Conservation (phyloP, 768 basidiomycete species). For the Mycena filopes region DNA sequence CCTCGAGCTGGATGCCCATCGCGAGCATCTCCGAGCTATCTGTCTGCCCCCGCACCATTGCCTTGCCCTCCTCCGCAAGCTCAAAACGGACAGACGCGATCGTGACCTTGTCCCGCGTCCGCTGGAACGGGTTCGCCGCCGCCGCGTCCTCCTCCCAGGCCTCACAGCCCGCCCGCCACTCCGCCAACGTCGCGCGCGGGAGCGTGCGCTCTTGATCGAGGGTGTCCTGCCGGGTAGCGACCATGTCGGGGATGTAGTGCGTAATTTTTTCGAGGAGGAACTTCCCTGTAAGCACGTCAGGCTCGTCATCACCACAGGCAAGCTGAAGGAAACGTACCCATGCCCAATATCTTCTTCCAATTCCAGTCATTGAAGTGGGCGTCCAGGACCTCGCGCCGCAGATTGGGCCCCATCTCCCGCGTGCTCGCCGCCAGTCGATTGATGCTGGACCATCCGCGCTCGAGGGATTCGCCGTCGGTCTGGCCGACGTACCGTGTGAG, state of each 20-base stretch:
- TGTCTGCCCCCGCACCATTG: conserved; percentile 31
- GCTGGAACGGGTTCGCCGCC: conserved; percentile 29
- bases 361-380: conserved; percentile 17
- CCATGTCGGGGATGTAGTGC: conserved; percentile 5
- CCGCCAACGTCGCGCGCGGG: conserved; percentile 37
- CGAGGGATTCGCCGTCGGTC: conserved; percentile 45
- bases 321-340: not conserved
- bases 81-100: too few species aligned
- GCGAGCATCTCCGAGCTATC: conserved; percentile 16
- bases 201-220: not conserved
- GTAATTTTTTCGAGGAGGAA: not conserved
- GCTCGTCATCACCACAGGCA: too few species aligned
- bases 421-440: conserved; percentile 47
- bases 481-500: conserved; percentile 34
- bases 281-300: too few species aligned
- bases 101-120: not conserved
- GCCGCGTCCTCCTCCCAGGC: conserved; percentile 24
- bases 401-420: conserved; percentile 45
- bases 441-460: conserved; percentile 44
- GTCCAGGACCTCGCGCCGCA: conserved; percentile 5
- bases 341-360: conserved; percentile 1
- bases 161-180: conserved; percentile 12
- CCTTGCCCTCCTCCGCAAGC: not conserved
- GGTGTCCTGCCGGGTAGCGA: not conserved
- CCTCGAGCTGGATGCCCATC: conserved; percentile 32